Evolutionary conservation across 177 flowering plant genomes (phyloP).

Genomic region (Vitis hybrid): DNA sequence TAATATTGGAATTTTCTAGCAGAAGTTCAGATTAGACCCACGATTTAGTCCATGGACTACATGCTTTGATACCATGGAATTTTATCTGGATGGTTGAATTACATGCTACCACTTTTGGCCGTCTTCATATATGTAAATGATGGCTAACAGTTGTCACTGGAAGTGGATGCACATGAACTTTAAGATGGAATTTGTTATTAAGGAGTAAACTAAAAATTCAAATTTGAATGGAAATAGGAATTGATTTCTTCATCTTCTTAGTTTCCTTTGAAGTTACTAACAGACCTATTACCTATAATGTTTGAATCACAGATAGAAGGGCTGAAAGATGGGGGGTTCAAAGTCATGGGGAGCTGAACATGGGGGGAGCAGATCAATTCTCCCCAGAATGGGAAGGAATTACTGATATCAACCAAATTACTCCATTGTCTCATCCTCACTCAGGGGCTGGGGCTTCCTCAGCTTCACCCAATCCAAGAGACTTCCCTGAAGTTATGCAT

Average conservation of each 20-base stretch:
- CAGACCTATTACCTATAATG: too few relatives aligned
- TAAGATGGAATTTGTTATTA: too few relatives aligned
- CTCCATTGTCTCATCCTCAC: constrained; percentile 1
- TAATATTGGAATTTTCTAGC: not conserved
- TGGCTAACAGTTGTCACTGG: too few relatives aligned
- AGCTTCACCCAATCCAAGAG: not conserved
- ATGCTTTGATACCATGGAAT: too few relatives aligned
- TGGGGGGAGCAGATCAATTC: not conserved
- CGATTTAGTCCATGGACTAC: not conserved
- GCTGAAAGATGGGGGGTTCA: constrained; percentile 6
- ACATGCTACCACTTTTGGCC: too few relatives aligned
- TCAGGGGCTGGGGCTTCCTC: not conserved
- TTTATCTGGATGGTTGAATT: too few relatives aligned
- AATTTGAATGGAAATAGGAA: too few relatives aligned
- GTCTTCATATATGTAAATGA: too few relatives aligned
- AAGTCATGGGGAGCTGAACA: constrained; percentile 4
- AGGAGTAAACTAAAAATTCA: too few relatives aligned
- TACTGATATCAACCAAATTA: not conserved
- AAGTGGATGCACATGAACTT: too few relatives aligned
- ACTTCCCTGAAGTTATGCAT: not conserved
- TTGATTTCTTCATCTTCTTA: too few relatives aligned
- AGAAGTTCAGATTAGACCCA: not conserved
- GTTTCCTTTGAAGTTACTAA: too few relatives aligned
- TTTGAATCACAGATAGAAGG: not conserved
- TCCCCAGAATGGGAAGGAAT: not conserved